Percentiles rank a stretch among this genome's conserved stretches.
phyloP scores from a whole-genome alignment of 768 basidiomycete species.

The Calocera viscosa region DNA sequence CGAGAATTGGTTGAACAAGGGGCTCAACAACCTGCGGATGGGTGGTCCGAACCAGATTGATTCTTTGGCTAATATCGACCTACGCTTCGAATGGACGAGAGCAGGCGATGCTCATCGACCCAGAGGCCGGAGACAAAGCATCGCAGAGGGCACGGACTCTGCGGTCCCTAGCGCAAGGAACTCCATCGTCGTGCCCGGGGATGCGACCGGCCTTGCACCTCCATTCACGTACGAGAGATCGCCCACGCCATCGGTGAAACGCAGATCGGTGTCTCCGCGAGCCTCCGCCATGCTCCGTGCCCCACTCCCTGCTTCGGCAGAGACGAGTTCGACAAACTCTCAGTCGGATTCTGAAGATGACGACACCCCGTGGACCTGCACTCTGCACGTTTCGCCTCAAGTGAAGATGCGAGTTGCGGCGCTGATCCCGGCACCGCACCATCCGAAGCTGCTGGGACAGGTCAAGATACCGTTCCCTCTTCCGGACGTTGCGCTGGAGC shows the following conservation, averaged over 20 bases:
- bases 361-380: constrained; percentile 2
- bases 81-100: constrained; percentile 2
- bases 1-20: constrained; percentile 3
- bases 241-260: neutral
- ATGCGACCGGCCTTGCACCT: neutral
- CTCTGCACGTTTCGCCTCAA: neutral
- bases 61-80: neutral
- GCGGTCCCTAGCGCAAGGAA: neutral
- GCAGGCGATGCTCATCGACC: neutral
- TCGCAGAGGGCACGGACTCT: neutral
- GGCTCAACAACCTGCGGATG: neutral
- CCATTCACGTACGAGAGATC: neutral
- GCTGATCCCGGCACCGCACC: constrained; percentile 83
- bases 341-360: constrained; percentile 2
- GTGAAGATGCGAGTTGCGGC: constrained; percentile 57
- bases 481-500: constrained; percentile 57
- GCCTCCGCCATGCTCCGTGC: neutral
- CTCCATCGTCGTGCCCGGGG: neutral
- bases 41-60: neutral
- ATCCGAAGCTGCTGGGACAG: constrained; percentile 86
- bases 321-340: neutral
- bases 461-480: constrained; percentile 84
- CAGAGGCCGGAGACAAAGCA: neutral
- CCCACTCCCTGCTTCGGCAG: neutral
- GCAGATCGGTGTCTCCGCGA: neutral